These are phyloP conservation scores for Kandelia obovata DNA, from an alignment of 345 rosid species.

Conservation along the genomic window DNA sequence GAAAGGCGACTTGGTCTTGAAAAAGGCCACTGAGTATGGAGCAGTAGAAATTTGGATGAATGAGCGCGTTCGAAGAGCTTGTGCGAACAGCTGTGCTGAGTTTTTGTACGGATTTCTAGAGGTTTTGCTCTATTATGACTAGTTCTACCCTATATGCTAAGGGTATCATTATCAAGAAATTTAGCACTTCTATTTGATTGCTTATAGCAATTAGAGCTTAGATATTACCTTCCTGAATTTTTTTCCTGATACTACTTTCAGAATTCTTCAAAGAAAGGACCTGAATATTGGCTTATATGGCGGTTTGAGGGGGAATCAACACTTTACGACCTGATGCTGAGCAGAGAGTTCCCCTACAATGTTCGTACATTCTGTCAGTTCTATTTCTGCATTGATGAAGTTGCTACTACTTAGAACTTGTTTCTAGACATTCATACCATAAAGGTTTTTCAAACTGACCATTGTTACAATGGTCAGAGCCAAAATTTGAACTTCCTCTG, in stretches of 20 bases:
- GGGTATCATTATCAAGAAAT: slow-evolving; percentile 25
- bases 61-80: slow-evolving; percentile 93
- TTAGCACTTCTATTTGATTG: slow-evolving; percentile 6
- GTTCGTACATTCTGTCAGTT: slow-evolving; percentile 45
- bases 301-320: slow-evolving; percentile 80
- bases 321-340: slow-evolving; percentile 72
- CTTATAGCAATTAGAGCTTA: background rate
- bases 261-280: slow-evolving; percentile 75
- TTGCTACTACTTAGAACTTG: background rate
- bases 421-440: background rate
- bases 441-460: background rate
- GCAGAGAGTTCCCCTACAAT: slow-evolving; percentile 91
- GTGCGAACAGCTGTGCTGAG: slow-evolving; percentile 91
- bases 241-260: slow-evolving; percentile 31
- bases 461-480: background rate
- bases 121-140: slow-evolving; percentile 46
- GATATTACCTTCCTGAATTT: slow-evolving; percentile 11
- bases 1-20: slow-evolving; percentile 80
- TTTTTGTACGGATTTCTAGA: slow-evolving; percentile 86
- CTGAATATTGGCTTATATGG: slow-evolving; percentile 93
- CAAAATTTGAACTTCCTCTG: background rate
- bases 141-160: slow-evolving; percentile 33
- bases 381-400: slow-evolving; percentile 1
- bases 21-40: slow-evolving; percentile 95
- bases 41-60: slow-evolving; percentile 99